Base-by-base conservation (phyloP, 2,329 filamentous ascomycete species). In the Arachnomyces sp. region DNA sequence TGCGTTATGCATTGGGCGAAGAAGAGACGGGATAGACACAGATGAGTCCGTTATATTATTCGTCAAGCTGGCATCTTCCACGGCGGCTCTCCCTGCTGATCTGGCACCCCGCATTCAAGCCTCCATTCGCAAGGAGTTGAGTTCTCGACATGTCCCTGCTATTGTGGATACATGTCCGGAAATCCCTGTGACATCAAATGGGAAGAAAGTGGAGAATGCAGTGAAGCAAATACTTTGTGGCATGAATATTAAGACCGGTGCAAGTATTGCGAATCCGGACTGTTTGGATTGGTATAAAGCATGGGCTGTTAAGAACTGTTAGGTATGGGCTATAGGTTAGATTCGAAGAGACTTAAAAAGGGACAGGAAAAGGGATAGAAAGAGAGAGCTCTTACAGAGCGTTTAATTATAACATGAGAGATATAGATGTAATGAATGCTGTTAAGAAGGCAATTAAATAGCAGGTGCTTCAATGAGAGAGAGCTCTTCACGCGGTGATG, bases 151-250 rank as follows among this genome's bases (percentile, higher is more conserved):
- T 67, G 88, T 96, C 0, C 90, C 90, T 0, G 83, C 79, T 0
- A 69, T 95, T 1, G 72, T 96, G 13, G 86, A 89, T 49, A 80
- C 85, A 59, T 89, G 84, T 46, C 80, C 82, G 0, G 88, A 90
- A 29, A 92, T 98, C 13, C 92, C 90, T 0, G 81, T 89, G 50
- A 96, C 92, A 12, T 81, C 82, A 2, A 98, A 98, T 56, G 90
- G 90, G 39, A 98, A 98, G 71, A 98, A 96, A 80, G 86, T 98
- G 44, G 90, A 98, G 62, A 88, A 93, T 35, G 86, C 87, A 0
- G 90, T 96, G 4, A 96, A 96, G 71, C 89, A 95, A 65, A 95
- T 96, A 33, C 67, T 98, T 1, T 94, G 86, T 18, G 90, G 89
- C 0, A 69, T 89, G 63, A 78, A 86, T 38, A 80, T 95, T 49